phyloP scores from a whole-genome alignment of 441 rosid genomes.

The Adansonia rubrostipa region DNA sequence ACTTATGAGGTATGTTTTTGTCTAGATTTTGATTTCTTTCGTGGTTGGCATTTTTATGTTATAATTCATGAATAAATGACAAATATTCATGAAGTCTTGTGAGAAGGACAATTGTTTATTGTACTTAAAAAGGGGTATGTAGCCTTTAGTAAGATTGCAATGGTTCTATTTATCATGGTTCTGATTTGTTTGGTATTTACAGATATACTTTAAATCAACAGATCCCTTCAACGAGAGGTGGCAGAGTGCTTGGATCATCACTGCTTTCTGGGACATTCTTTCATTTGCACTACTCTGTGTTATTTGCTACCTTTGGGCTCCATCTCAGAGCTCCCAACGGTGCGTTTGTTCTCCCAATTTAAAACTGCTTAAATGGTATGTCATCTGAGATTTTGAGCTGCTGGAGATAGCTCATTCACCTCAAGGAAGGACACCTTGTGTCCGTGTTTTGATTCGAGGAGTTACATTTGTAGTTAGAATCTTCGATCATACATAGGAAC shows the following conservation, averaged over 20 bases:
- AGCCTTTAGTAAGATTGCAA: neutral
- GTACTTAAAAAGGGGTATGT: neutral
- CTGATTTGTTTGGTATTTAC: slow-evolving; percentile 32
- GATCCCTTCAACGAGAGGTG: slow-evolving; percentile 92
- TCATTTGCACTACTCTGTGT: slow-evolving; percentile 72
- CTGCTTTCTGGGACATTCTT: slow-evolving; percentile 93
- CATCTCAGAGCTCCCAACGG: slow-evolving; percentile 91
- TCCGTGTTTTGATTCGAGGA: slow-evolving; percentile 20
- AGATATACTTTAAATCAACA: slow-evolving; percentile 95
- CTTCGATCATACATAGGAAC: neutral
- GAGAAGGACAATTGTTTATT: neutral
- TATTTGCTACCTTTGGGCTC: slow-evolving; percentile 94
- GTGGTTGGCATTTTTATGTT: neutral
- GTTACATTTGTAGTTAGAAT: neutral
- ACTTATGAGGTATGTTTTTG: slow-evolving; percentile 77
- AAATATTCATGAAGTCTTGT: neutral
- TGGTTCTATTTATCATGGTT: slow-evolving; percentile 18
- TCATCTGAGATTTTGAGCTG: neutral
- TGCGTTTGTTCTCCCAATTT: slow-evolving; percentile 28
- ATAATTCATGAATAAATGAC: neutral
- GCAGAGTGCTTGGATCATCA: slow-evolving; percentile 93
- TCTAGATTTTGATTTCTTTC: slow-evolving; percentile 12
- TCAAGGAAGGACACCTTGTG: neutral
- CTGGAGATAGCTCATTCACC: neutral
- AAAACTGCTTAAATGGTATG: neutral